Conservation (phyloP, 2,329 filamentous ascomycete species). For the Drechslerella stenobrocha region DNA sequence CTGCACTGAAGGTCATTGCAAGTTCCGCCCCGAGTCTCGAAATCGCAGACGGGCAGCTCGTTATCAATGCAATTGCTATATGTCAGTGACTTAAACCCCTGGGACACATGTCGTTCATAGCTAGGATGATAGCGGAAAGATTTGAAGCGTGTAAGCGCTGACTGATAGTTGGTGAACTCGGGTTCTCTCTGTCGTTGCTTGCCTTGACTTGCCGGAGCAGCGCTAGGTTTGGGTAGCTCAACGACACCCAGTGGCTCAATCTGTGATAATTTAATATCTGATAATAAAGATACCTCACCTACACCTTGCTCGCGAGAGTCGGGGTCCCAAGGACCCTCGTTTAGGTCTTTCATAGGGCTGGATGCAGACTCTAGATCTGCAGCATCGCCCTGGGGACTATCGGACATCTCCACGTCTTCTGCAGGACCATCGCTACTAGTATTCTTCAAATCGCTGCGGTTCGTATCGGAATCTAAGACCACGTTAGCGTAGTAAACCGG, state of each 20-base stretch:
- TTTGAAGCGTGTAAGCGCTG: constrained; percentile 78
- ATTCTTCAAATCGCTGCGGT: constrained; percentile 14
- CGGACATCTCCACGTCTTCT: constrained; percentile 28
- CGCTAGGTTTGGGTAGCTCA: constrained; percentile 30
- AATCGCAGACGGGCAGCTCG: constrained; percentile 72
- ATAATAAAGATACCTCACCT: constrained; percentile 31
- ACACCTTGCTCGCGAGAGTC: constrained; percentile 21
- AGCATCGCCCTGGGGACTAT: constrained; percentile 7
- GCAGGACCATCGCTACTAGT: constrained; percentile 22
- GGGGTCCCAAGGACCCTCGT: constrained; percentile 29
- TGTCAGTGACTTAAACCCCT: constrained; percentile 84
- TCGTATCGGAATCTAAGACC: constrained; percentile 19
- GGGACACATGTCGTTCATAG: constrained; percentile 69
- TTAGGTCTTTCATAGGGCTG: constrained; percentile 15
- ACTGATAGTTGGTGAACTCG: constrained; percentile 71
- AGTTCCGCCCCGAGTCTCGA: constrained; percentile 69
- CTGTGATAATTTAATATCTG: constrained; percentile 53
- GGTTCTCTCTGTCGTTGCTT: constrained; percentile 7
- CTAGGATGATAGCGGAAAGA: constrained; percentile 86
- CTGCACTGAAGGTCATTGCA: constrained; percentile 77
- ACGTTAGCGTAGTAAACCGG: constrained; percentile 16
- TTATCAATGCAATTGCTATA: constrained; percentile 90
- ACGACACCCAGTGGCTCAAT: constrained; percentile 52
- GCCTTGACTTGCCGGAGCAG: constrained; percentile 54
- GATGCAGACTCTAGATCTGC: constrained; percentile 14